phyloP scores from a whole-genome alignment of 1,284 basidiomycete species.

The Ustilago curta region DNA sequence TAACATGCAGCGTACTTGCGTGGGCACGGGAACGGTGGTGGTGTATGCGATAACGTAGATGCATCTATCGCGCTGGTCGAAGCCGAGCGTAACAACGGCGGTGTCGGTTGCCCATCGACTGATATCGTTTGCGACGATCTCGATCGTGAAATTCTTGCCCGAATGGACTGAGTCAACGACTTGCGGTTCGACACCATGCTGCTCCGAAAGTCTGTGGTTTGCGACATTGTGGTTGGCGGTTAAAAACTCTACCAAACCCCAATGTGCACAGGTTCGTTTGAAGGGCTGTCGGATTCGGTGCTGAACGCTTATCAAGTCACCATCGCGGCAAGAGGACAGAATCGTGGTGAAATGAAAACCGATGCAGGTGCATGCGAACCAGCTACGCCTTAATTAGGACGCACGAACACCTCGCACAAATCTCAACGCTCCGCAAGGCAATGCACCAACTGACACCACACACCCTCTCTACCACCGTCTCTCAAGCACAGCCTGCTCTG shows the following conservation, averaged over 20 bases:
- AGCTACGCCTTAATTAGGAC: not conserved
- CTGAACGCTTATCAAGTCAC: not conserved
- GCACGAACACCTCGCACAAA: not conserved
- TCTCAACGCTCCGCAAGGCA: not conserved
- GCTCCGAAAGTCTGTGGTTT: not conserved
- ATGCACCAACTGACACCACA: not conserved
- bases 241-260: not conserved
- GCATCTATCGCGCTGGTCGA: not conserved
- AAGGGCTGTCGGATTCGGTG: no score
- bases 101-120: not conserved
- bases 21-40: conserved; percentile 20
- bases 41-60: conserved; percentile 5
- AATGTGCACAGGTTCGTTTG: no score
- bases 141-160: conserved; percentile 2
- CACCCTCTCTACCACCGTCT: not conserved
- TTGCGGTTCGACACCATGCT: conserved; percentile 7
- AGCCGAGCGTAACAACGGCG: not conserved
- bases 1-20: conserved; percentile 43
- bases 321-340: not conserved
- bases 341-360: not conserved
- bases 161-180: conserved; percentile 3
- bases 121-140: not conserved
- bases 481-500: not conserved
- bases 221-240: not conserved
- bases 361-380: conserved; percentile 7